phyloP scores from a whole-genome alignment of 495 filamentous ascomycete species.

The Clavariopsis aquatica region DNA sequence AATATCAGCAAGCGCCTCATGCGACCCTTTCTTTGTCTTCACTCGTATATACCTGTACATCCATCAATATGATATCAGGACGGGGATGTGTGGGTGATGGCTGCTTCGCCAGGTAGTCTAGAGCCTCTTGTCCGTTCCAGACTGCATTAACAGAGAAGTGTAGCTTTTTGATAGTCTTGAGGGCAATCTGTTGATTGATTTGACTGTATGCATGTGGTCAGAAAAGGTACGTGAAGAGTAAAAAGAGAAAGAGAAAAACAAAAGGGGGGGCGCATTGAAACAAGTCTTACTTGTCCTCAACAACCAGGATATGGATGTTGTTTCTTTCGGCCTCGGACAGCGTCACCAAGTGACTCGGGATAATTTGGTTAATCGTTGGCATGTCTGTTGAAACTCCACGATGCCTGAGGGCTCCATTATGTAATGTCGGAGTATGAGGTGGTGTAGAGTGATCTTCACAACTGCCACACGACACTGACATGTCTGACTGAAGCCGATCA shows the following conservation, averaged over 20 bases:
- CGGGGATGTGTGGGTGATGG: slow-evolving; percentile 46
- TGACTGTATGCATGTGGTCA: slow-evolving; percentile 19
- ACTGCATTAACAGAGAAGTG: slow-evolving; percentile 70
- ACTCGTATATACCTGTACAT: slow-evolving; percentile 71
- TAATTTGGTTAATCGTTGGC: slow-evolving; percentile 43
- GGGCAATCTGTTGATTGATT: slow-evolving; percentile 67
- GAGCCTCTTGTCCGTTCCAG: slow-evolving; percentile 75
- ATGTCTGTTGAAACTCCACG: slow-evolving; percentile 12
- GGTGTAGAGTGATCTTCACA: slow-evolving; percentile 53
- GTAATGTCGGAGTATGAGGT: slow-evolving; percentile 27
- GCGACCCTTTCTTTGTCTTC: slow-evolving; percentile 2
- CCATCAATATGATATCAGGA: slow-evolving; percentile 84
- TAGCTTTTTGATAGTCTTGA: slow-evolving; percentile 71
- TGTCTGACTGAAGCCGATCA: slow-evolving; percentile 62
- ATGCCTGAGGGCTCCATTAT: slow-evolving; percentile 40
- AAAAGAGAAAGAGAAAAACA: no score
- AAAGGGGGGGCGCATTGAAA: not conserved
- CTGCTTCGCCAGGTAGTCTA: slow-evolving; percentile 60
- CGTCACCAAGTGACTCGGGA: slow-evolving; percentile 33
- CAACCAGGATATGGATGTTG: slow-evolving; percentile 65
- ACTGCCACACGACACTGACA: slow-evolving; percentile 60
- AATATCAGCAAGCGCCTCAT: slow-evolving; percentile 25
- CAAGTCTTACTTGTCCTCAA: slow-evolving; percentile 71
- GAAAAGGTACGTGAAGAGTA: not conserved
- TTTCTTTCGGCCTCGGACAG: slow-evolving; percentile 51